Evolutionary conservation across 176 grass and related monocot species (phyloP).

Genomic region (Carex kokanica): DNA sequence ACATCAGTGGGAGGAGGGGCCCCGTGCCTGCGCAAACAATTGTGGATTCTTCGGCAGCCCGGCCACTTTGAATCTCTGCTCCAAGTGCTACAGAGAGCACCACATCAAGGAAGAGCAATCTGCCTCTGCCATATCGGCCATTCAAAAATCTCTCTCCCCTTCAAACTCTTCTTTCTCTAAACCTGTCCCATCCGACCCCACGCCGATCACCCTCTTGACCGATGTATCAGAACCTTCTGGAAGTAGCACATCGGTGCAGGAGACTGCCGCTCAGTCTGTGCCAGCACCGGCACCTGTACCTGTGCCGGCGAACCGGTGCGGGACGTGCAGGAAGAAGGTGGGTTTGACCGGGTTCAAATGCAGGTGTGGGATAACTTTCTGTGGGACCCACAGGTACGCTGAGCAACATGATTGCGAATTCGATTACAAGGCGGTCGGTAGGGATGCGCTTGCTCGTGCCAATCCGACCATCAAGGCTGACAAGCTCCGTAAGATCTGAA

Average conservation of each 20-base stretch:
- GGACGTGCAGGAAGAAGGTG: constrained; percentile 36
- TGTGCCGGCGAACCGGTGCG: constrained; percentile 25
- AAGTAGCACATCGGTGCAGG: constrained; percentile 3
- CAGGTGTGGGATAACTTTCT: constrained; percentile 32
- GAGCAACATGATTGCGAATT: constrained; percentile 31
- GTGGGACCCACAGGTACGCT: constrained; percentile 31
- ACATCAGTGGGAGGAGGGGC: constrained; percentile 17
- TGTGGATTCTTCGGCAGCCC: constrained; percentile 36
- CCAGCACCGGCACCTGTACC: not conserved
- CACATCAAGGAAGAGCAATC: constrained; percentile 32
- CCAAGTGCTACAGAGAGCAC: constrained; percentile 44
- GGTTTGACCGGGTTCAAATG: constrained; percentile 41
- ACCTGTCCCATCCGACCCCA: not conserved
- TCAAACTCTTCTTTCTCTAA: not conserved
- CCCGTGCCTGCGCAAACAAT: constrained; percentile 29
- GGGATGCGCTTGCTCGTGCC: constrained; percentile 20
- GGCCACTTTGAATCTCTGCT: constrained; percentile 37
- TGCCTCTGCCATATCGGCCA: constrained; percentile 27
- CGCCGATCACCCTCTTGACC: not conserved
- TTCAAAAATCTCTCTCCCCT: constrained; percentile 29
- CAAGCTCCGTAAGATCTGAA: constrained; percentile 33
- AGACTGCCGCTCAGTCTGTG: not conserved
- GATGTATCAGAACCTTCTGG: constrained; percentile 3
- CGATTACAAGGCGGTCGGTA: constrained; percentile 28
- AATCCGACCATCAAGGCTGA: constrained; percentile 32